Conservation (phyloP, 495 filamentous ascomycete genomes). For the Trichoderma orchidacearum region DNA sequence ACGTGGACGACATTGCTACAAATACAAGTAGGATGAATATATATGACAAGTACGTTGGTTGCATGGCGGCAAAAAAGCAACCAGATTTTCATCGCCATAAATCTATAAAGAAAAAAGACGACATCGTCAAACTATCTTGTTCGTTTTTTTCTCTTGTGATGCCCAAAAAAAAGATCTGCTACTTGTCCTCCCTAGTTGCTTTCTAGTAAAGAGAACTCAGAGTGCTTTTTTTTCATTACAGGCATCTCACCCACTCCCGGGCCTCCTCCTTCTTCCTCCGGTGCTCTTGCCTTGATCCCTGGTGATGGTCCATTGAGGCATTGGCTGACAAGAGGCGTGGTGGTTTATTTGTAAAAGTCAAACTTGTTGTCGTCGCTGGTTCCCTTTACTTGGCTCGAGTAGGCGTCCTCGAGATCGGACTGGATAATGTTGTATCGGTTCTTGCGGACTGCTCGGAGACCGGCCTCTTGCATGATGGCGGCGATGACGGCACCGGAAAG, state of each 20-base stretch:
- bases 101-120: too few species aligned
- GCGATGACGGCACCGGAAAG: slow-evolving; percentile 92
- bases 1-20: neutral
- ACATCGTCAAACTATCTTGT: too few species aligned
- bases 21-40: neutral
- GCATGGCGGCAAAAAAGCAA: neutral
- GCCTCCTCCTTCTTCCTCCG: too few species aligned
- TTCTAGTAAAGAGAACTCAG: too few species aligned
- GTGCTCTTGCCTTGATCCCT: too few species aligned
- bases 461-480: slow-evolving; percentile 98
- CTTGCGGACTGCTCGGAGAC: slow-evolving; percentile 88
- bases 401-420: slow-evolving; percentile 87
- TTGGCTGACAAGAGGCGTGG: neutral
- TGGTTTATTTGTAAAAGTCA: slow-evolving; percentile 47
- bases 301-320: too few species aligned
- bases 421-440: slow-evolving; percentile 99
- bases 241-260: too few species aligned
- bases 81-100: neutral
- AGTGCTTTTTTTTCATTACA: too few species aligned
- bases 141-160: too few species aligned
- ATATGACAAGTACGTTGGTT: neutral
- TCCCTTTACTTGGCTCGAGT: slow-evolving; percentile 87
- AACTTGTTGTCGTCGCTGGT: slow-evolving; percentile 67
- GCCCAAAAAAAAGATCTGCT: too few species aligned
- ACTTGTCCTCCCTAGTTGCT: too few species aligned